Evolutionary conservation across 2,329 filamentous ascomycete species (phyloP), one percentile per base, ranked within the genome.

Genomic region (Pyrenophora seminiperda): DNA sequence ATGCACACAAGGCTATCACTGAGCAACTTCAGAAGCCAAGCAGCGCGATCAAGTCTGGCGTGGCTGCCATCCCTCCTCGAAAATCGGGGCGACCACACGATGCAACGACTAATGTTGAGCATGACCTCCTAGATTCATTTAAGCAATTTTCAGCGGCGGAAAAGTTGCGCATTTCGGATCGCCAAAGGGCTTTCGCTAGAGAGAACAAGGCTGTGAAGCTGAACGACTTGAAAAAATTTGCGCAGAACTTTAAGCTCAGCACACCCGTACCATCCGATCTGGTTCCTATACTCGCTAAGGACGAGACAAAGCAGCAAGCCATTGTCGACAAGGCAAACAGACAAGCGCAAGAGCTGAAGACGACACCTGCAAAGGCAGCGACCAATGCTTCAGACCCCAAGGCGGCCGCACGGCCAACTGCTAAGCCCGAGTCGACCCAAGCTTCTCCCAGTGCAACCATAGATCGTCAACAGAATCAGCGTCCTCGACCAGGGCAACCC

Each of bases 141-240:
- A 84, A 83, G 56, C 79, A 84, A 41, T 87, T 87, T 64, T 82
- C 83, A 7, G 82, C 82, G 47, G 77, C 70, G 15, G 84, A 87
- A 70, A 87, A 86, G 67, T 66, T 83, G 56, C 81, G 81, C 55
- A 73, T 85, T 54, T 77, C 82, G 49, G 83, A 86, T 60, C 78
- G 79, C 17, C 71, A 73, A 43, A 79, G 82, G 33, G 78, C 77
- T 37, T 78, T 81, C 57, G 79, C 77, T 15, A 78, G 79, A 14
- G 79, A 85, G 51, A 94, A 97, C 71, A 96, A 96, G 71, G 91
- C 92, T 60, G 86, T 94, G 58, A 97, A 96, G 74, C 75, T 99
- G 54, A 96, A 90, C 52, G 94, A 99, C 75, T 77, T 99, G 50
- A 95, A 94, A 79, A 96, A 93, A 68, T 99, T 99, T 73, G 91